A percentile compares a stretch with the other conserved stretches of the same genome.
Conservation (phyloP, 2,329 filamentous ascomycete species). For the Colletotrichum echinochloae region DNA sequence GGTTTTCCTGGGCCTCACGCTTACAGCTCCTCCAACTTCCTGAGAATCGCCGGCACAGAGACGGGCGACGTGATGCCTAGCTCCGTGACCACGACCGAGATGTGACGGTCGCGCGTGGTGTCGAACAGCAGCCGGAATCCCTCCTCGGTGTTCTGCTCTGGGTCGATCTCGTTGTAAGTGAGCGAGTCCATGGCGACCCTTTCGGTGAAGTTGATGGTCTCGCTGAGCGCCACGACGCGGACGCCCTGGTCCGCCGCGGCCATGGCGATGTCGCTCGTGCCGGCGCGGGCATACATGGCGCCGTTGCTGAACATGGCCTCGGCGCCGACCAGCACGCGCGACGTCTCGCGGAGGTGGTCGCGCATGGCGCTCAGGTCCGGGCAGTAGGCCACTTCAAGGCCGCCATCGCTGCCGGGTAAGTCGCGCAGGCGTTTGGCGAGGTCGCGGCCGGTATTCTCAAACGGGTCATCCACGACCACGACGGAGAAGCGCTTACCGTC, state of each 20-base stretch:
- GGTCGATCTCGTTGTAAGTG: constrained; percentile 92
- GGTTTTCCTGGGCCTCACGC: constrained; percentile 19
- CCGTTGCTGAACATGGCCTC: constrained; percentile 98
- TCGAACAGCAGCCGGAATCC: constrained; percentile 84
- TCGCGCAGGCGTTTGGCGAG: constrained; percentile 77
- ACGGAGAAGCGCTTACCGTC: constrained; percentile 83
- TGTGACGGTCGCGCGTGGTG: constrained; percentile 87
- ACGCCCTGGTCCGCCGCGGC: constrained; percentile 80
- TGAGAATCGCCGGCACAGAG: constrained; percentile 77
- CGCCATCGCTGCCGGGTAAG: constrained; percentile 48
- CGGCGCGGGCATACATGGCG: constrained; percentile 86
- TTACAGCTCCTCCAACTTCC: constrained; percentile 69
- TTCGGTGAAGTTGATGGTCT: constrained; percentile 92
- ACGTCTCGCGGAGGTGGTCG: constrained; percentile 74
- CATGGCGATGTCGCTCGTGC: constrained; percentile 88
- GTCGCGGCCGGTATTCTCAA: constrained; percentile 62
- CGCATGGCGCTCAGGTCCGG: constrained; percentile 81
- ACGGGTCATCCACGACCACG: constrained; percentile 81
- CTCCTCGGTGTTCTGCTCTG: constrained; percentile 70
- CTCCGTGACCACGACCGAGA: constrained; percentile 92
- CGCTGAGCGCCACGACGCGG: constrained; percentile 89
- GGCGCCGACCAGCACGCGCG: constrained; percentile 87
- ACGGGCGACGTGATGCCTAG: constrained; percentile 87
- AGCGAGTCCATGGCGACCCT: constrained; percentile 92
- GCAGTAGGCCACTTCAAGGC: constrained; percentile 83